A percentile compares a stretch with the other conserved stretches of the same genome.
Conservation (phyloP, 805 yeast species). For the Ascoidea asiatica region DNA sequence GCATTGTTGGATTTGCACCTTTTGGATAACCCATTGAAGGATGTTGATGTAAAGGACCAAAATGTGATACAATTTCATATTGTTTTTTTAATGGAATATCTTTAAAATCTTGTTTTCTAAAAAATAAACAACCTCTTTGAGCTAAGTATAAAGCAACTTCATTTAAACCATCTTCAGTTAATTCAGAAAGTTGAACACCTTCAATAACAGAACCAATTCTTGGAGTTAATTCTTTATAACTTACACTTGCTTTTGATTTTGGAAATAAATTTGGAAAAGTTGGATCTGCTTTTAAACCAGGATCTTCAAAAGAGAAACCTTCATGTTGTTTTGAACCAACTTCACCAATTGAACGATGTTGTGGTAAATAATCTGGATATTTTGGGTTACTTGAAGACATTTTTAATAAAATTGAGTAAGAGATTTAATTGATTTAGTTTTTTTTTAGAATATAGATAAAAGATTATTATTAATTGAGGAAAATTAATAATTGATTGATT, state of each 20-base stretch:
- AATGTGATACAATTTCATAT: slow-evolving; percentile 43
- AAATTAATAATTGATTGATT: no score
- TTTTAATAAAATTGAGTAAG: no score
- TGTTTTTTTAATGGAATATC: slow-evolving; percentile 34
- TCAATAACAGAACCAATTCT: slow-evolving; percentile 54
- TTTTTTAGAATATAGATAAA: no score
- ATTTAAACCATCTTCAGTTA: slow-evolving; percentile 42
- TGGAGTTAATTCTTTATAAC: slow-evolving; percentile 39
- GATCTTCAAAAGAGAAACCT: slow-evolving; percentile 44
- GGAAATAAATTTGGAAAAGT: slow-evolving; percentile 36
- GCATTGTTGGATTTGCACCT: slow-evolving; percentile 44
- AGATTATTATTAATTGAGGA: no score
- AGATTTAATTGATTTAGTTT: no score
- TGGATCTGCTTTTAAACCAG: slow-evolving; percentile 60
- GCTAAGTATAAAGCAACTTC: slow-evolving; percentile 60
- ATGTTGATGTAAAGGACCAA: slow-evolving; percentile 61
- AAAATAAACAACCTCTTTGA: slow-evolving; percentile 54
- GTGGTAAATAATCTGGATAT: no score
- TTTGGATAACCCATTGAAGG: slow-evolving; percentile 63
- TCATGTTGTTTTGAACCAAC: no score
- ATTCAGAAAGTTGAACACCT: slow-evolving; percentile 44
- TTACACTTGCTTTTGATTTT: slow-evolving; percentile 14
- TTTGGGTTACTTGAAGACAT: no score
- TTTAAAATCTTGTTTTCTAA: slow-evolving; percentile 55
- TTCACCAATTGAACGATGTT: no score